Percentiles rank a stretch among this genome's conserved stretches.
Evolutionary conservation across 305 asterid genomes (phyloP).

Genomic region (Fraxinus angustifolia): DNA sequence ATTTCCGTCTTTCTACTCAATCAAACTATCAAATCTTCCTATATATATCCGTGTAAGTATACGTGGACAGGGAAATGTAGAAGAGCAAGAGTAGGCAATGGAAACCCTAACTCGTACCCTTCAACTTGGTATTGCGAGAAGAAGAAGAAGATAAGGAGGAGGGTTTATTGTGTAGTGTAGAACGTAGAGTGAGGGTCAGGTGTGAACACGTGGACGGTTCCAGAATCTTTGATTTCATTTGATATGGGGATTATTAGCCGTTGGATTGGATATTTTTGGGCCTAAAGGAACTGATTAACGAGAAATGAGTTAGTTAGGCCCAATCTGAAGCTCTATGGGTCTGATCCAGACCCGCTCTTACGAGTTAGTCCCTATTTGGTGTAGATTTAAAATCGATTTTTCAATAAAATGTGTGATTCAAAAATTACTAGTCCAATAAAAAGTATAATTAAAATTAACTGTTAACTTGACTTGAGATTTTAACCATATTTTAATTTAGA

Average conservation of each 20-base stretch:
- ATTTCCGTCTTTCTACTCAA: constrained; percentile 14
- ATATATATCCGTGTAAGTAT: background rate
- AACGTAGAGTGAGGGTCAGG: constrained; percentile 26
- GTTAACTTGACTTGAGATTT: too few relatives aligned
- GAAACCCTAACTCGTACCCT: constrained; percentile 13
- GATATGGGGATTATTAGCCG: background rate
- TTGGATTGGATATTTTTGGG: background rate
- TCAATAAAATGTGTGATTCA: too few relatives aligned
- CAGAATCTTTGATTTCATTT: background rate
- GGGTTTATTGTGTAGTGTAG: constrained; percentile 17
- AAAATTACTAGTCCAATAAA: too few relatives aligned
- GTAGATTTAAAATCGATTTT: too few relatives aligned
- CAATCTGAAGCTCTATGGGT: background rate
- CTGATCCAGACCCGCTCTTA: too few relatives aligned
- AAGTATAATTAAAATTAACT: too few relatives aligned
- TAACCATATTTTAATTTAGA: too few relatives aligned
- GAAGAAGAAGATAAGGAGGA: background rate
- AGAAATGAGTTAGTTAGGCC: background rate
- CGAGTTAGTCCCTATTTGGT: too few relatives aligned
- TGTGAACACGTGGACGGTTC: constrained; percentile 32
- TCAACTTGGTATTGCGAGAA: constrained; percentile 10
- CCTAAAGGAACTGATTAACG: too few relatives aligned
- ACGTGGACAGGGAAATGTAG: background rate
- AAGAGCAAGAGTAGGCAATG: background rate
- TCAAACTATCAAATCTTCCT: background rate